Evolutionary conservation across 1,284 basidiomycete genomes (phyloP), one percentile per base, ranked within the genome.

Genomic region (Anthracocystis panici-leucophaei): DNA sequence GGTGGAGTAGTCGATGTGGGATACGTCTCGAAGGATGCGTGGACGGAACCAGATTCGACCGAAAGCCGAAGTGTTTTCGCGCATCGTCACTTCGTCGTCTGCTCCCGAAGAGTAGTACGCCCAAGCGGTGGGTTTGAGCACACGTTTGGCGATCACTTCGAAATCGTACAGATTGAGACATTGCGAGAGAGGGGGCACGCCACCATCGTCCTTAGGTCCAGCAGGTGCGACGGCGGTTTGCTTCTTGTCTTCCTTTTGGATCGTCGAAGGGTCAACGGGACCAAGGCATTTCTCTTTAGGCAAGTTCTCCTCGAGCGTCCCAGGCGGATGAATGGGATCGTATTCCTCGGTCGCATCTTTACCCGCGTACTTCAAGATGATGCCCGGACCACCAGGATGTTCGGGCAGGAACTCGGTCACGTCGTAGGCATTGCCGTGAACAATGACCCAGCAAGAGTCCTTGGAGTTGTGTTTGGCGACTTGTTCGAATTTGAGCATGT

Each of bases 1-100:
- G 25, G 79, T 76, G 20, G 68, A 74, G 33, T 89, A 95, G 85
- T 97, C 92, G 16, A 97, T 91, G 4, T 88, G 87, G 11, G 90
- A 89, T 11, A 97, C 94, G 80, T 97, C 90, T 25, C 93, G 89
- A 10, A 97, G 87, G 45, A 97, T 88, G 16, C 94, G 90, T 12
- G 95, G 95, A 18, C 95, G 89, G 88, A 97, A 97, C 94, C 95
- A 97, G 78, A 97, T 89, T 60, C 93, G 92, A 90, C 92, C 93
- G 84, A 92, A 97, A 0, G 93, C 93, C 52, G 90, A 88, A 64
- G 92, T 91, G 83, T 97, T 97, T 86, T 97, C 94, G 25, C 94
- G 88, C 85, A 86, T 83, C 9, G 87, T 87, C 59, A 86, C 84
- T 48, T 80, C 85, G 89, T 90, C 38, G 92, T 95, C 83, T 2